Evolutionary conservation across 306 rosid species (phyloP).

Genomic region (Fragaria ananassa): DNA sequence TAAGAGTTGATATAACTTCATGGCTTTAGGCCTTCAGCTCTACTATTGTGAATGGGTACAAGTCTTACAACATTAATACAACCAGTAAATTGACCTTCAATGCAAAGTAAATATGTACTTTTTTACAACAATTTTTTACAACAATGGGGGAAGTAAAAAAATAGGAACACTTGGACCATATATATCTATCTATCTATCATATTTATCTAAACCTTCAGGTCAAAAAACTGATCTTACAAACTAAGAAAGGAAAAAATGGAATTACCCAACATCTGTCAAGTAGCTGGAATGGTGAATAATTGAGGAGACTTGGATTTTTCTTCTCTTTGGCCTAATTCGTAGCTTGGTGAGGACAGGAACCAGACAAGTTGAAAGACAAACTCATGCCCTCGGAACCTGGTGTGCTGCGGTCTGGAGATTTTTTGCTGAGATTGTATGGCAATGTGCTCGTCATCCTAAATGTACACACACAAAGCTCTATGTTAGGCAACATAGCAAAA

Average conservation of each 20-base stretch:
- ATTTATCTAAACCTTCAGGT: conserved; percentile 35
- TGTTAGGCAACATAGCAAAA: conserved; percentile 11
- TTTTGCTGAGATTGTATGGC: conserved; percentile 54
- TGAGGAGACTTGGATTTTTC: not conserved
- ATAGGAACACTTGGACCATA: conserved; percentile 7
- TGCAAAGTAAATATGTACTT: conserved; percentile 22
- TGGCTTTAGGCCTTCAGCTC: not conserved
- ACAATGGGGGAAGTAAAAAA: conserved; percentile 12
- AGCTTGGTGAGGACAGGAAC: conserved; percentile 40
- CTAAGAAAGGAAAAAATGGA: conserved; percentile 4
- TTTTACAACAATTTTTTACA: conserved; percentile 45
- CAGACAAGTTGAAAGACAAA: conserved; percentile 41
- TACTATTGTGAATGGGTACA: not conserved
- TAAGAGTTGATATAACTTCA: not conserved
- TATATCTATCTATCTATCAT: conserved; percentile 31
- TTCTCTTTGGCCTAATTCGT: conserved; percentile 27
- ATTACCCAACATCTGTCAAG: not conserved
- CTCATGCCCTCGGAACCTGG: conserved; percentile 40
- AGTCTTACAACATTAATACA: not conserved
- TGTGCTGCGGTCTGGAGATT: conserved; percentile 50
- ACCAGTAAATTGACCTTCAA: conserved; percentile 3
- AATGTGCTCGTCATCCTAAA: conserved; percentile 49
- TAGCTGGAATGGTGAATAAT: not conserved
- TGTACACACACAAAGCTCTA: conserved; percentile 14
- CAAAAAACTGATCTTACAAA: conserved; percentile 46